These are phyloP conservation scores for Spatholobus suberectus DNA, from an alignment of 306 rosid genomes.

Conservation along the genomic window DNA sequence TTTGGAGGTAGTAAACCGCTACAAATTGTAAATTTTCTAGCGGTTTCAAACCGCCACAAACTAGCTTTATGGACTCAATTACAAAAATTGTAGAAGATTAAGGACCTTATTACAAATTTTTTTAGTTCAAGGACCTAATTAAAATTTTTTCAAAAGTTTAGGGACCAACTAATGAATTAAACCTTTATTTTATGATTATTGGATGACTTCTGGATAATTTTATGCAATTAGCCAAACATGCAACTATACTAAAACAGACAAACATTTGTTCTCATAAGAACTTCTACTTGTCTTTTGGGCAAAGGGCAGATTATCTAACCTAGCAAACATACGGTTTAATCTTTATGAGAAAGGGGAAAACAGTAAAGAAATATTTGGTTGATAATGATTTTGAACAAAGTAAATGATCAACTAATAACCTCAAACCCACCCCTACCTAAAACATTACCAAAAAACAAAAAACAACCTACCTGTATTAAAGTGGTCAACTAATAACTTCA, in stretches of 20 bases:
- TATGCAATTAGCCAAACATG: not conserved
- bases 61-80: too few species aligned
- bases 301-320: not conserved
- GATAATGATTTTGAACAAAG: not conserved
- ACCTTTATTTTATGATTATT: not conserved
- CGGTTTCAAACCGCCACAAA: too few species aligned
- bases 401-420: not conserved
- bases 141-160: too few species aligned
- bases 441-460: too few species aligned
- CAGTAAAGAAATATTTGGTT: not conserved
- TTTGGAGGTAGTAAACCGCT: too few species aligned
- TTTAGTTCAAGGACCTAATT: too few species aligned
- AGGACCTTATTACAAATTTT: too few species aligned
- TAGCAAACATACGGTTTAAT: not conserved
- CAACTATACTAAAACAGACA: not conserved
- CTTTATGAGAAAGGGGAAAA: not conserved
- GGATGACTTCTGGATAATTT: not conserved
- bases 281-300: not conserved
- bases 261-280: not conserved
- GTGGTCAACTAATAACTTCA: conserved; percentile 1
- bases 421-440: not conserved
- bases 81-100: too few species aligned
- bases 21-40: too few species aligned
- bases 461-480: not conserved
- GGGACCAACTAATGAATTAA: too few species aligned